phyloP scores from a whole-genome alignment of 768 basidiomycete species.

The Boletus huronensis region DNA sequence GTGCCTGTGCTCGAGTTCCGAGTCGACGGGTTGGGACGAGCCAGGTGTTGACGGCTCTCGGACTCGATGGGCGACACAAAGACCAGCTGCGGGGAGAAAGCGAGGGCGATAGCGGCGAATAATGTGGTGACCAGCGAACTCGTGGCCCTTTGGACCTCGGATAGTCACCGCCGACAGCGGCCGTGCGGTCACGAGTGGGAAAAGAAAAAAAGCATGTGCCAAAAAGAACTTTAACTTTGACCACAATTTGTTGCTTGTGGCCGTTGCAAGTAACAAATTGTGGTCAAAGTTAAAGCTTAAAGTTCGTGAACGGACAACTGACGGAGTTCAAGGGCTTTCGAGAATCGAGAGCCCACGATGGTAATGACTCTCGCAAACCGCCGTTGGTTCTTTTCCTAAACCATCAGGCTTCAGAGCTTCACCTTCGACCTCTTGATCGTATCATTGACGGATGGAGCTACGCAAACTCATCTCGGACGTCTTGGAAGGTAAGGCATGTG shows the following conservation, averaged over 20 bases:
- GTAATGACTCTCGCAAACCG: background rate
- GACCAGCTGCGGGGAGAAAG: background rate
- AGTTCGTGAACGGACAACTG: background rate
- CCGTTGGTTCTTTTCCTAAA: conserved; percentile 5
- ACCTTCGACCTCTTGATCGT: background rate
- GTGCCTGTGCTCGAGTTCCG: background rate
- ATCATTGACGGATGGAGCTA: conserved; percentile 7
- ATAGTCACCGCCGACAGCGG: background rate
- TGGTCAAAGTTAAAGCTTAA: no score
- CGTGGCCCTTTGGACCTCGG: background rate
- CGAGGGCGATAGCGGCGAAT: background rate
- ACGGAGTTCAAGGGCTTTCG: no score
- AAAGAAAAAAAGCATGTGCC: background rate
- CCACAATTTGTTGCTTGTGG: no score
- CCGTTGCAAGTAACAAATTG: no score
- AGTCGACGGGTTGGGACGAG: background rate
- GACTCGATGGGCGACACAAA: background rate
- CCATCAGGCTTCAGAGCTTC: background rate
- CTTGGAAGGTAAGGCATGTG: conserved; percentile 28
- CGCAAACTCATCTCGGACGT: conserved; percentile 11
- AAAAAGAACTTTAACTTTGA: background rate
- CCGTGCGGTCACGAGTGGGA: background rate
- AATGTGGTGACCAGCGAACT: background rate
- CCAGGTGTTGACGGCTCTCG: background rate
- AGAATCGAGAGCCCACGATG: background rate